phyloP scores from a whole-genome alignment of 78 protist genomes.

The Dictyostelium capitatum region DNA sequence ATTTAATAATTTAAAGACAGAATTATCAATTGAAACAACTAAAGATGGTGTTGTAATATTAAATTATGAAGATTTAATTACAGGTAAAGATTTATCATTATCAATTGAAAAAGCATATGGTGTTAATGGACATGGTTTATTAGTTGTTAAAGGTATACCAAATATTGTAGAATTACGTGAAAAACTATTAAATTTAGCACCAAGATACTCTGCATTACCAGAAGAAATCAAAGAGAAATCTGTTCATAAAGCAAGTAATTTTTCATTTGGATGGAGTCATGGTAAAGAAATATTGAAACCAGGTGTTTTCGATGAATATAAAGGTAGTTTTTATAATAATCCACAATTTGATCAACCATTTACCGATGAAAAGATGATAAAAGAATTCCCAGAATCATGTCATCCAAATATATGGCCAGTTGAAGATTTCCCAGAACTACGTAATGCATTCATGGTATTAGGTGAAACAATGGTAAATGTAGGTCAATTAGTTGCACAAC shows the following conservation, averaged over 20 bases:
- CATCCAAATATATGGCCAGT: slow-evolving; percentile 88
- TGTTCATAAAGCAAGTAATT: slow-evolving; percentile 60
- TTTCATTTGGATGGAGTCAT: slow-evolving; percentile 83
- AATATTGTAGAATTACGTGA: slow-evolving; percentile 44
- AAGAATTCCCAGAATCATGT: slow-evolving; percentile 70
- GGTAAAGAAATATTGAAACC: slow-evolving; percentile 77
- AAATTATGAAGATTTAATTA: slow-evolving; percentile 36
- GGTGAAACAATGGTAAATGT: slow-evolving; percentile 78
- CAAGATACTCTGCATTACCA: slow-evolving; percentile 73
- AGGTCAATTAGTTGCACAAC: slow-evolving; percentile 70
- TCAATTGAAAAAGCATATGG: slow-evolving; percentile 77
- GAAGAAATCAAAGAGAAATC: slow-evolving; percentile 75
- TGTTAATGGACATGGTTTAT: slow-evolving; percentile 60
- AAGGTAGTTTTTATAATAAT: slow-evolving; percentile 85
- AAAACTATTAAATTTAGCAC: slow-evolving; percentile 48
- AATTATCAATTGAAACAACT: slow-evolving; percentile 23
- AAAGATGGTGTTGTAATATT: slow-evolving; percentile 73
- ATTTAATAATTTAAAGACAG: background rate
- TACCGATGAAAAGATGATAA: slow-evolving; percentile 67
- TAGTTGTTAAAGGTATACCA: slow-evolving; percentile 78
- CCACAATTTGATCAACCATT: slow-evolving; percentile 86
- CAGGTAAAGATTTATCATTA: slow-evolving; percentile 35
- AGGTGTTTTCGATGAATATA: slow-evolving; percentile 76
- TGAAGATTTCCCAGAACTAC: slow-evolving; percentile 75
- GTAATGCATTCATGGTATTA: slow-evolving; percentile 73